These are phyloP conservation scores for Blumeriella jaapii DNA, from an alignment of 2,329 filamentous ascomycete genomes.

Conservation along the genomic window DNA sequence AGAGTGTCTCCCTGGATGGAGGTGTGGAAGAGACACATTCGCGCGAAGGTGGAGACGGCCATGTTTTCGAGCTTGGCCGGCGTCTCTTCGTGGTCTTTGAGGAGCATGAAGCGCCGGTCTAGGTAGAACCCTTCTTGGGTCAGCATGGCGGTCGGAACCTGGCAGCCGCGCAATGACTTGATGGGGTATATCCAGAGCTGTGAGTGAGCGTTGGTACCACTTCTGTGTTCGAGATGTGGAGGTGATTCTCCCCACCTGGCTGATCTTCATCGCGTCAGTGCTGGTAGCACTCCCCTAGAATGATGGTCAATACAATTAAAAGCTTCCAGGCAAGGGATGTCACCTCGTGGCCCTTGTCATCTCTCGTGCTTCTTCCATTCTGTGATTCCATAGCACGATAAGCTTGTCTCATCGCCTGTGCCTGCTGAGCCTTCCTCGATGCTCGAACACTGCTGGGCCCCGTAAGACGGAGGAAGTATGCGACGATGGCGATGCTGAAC, in stretches of 20 bases:
- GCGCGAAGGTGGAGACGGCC: constrained; percentile 44
- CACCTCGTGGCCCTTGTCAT: neutral
- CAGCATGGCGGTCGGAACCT: constrained; percentile 40
- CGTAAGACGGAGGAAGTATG: constrained; percentile 7
- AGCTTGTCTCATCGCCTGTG: constrained; percentile 13
- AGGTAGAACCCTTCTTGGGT: constrained; percentile 50
- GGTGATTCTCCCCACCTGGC: constrained; percentile 12
- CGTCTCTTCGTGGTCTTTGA: constrained; percentile 34
- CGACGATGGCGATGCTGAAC: constrained; percentile 6
- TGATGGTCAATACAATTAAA: neutral
- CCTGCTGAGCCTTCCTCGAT: constrained; percentile 13
- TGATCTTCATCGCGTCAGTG: constrained; percentile 14
- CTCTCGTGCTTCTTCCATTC: neutral
- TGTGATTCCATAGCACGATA: constrained; percentile 10
- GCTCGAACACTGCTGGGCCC: constrained; percentile 1
- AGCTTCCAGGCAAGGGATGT: neutral
- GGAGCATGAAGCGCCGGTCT: constrained; percentile 62
- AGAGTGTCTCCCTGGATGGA: constrained; percentile 35
- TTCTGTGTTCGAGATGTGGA: neutral
- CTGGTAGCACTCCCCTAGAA: constrained; percentile 1
- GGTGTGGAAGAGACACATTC: constrained; percentile 54
- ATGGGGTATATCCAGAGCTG: constrained; percentile 64
- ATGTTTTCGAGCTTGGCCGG: constrained; percentile 40
- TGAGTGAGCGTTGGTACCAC: neutral
- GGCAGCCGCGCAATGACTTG: constrained; percentile 56